These are phyloP conservation scores for Canavalia ensiformis DNA, from an alignment of 306 rosid species.

Conservation along the genomic window DNA sequence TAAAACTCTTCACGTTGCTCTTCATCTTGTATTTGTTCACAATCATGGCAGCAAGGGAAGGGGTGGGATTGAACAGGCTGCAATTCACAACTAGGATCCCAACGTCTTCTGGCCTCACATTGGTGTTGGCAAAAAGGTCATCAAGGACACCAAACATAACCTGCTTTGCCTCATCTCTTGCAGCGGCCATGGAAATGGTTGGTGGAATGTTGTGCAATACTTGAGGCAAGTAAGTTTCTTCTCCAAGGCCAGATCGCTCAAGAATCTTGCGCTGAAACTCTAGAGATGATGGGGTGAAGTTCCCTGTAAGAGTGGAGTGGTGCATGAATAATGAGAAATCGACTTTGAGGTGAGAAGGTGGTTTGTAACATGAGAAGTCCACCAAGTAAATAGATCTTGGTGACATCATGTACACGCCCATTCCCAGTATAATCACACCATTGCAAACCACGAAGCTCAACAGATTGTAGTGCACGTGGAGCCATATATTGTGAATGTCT, in stretches of 20 bases:
- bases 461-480: slow-evolving; percentile 65
- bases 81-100: slow-evolving; percentile 79
- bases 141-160: slow-evolving; percentile 74
- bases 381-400: slow-evolving; percentile 72
- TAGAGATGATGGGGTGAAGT: slow-evolving; percentile 59
- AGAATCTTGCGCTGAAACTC: slow-evolving; percentile 72
- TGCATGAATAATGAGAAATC: slow-evolving; percentile 50
- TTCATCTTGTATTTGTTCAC: slow-evolving; percentile 68
- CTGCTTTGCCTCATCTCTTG: slow-evolving; percentile 68
- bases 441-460: slow-evolving; percentile 50
- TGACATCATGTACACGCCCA: slow-evolving; percentile 61
- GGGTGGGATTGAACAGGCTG: slow-evolving; percentile 73
- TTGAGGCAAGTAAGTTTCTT: slow-evolving; percentile 68
- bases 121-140: slow-evolving; percentile 60
- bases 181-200: slow-evolving; percentile 61
- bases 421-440: slow-evolving; percentile 55
- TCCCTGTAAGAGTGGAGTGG: slow-evolving; percentile 61
- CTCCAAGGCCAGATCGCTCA: slow-evolving; percentile 70
- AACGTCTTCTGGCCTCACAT: slow-evolving; percentile 61
- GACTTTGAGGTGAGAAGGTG: slow-evolving; percentile 53
- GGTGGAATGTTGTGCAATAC: slow-evolving; percentile 64
- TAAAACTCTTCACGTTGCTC: slow-evolving; percentile 63
- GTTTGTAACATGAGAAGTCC: slow-evolving; percentile 60
- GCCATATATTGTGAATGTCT: slow-evolving; percentile 3
- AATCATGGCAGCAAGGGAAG: slow-evolving; percentile 78